phyloP scores from a whole-genome alignment of 75 land plant species.

The Cunninghamia lanceolata region DNA sequence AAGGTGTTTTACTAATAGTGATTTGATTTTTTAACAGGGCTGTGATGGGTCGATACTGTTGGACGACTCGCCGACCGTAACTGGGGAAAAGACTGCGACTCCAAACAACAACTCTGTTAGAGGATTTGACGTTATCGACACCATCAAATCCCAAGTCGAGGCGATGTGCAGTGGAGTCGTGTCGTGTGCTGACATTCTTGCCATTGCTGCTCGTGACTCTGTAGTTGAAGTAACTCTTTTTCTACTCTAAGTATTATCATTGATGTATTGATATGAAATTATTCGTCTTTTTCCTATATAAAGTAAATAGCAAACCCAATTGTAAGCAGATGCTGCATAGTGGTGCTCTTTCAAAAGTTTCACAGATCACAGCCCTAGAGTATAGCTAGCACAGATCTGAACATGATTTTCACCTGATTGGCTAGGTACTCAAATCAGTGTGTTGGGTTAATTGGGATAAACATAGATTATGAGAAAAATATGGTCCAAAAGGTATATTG shows the following conservation, averaged over 20 bases:
- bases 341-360: no score
- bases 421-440: no score
- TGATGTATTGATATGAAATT: not conserved
- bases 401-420: no score
- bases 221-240: slow-evolving; percentile 7
- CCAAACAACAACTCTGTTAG: slow-evolving; percentile 13
- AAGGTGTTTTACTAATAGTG: not conserved
- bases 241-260: not conserved
- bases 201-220: slow-evolving; percentile 23
- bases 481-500: no score
- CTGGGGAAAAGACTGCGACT: slow-evolving; percentile 15
- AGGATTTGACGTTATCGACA: slow-evolving; percentile 23
- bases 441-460: no score
- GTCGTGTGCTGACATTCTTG: slow-evolving; percentile 24
- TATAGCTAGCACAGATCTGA: no score
- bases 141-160: slow-evolving; percentile 11
- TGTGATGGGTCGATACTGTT: slow-evolving; percentile 22
- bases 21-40: slow-evolving; percentile 2
- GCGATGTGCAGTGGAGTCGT: slow-evolving; percentile 16
- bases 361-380: no score
- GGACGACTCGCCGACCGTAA: slow-evolving; percentile 4
- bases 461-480: no score
- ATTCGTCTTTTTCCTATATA: no score
- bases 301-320: no score
- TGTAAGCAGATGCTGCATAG: no score